These are phyloP conservation scores for Aspergillus puulaauensis DNA, from an alignment of 2,329 filamentous ascomycete species.

Conservation along the genomic window DNA sequence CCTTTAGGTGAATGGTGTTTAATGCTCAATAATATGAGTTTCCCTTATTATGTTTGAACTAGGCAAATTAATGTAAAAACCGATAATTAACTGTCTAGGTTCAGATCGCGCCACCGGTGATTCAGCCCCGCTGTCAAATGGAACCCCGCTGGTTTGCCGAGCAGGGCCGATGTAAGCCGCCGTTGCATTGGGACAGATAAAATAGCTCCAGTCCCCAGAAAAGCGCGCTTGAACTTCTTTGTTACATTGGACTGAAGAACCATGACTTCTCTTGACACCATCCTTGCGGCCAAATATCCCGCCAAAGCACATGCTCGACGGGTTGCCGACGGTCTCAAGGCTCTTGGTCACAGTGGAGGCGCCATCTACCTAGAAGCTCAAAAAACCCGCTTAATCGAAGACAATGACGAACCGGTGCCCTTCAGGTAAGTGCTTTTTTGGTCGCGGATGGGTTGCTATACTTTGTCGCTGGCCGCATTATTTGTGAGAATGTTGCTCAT, in stretches of 20 bases:
- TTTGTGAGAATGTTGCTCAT: slow-evolving; percentile 2
- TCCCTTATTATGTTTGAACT: neutral
- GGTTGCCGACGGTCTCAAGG: slow-evolving; percentile 75
- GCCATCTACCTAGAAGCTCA: slow-evolving; percentile 87
- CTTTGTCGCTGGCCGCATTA: neutral
- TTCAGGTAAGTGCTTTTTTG: slow-evolving; percentile 61
- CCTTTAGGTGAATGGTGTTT: slow-evolving; percentile 6
- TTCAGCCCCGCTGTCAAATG: neutral
- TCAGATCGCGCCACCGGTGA: neutral
- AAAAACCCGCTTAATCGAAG: slow-evolving; percentile 77
- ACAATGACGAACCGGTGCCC: slow-evolving; percentile 78
- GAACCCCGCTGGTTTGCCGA: neutral
- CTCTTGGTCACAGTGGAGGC: slow-evolving; percentile 65
- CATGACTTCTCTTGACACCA: slow-evolving; percentile 36
- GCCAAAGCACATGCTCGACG: slow-evolving; percentile 82
- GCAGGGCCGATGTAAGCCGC: neutral
- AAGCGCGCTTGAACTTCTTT: neutral
- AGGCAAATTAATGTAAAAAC: neutral
- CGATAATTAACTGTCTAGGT: neutral
- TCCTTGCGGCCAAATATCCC: slow-evolving; percentile 65
- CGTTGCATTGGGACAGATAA: slow-evolving; percentile 4
- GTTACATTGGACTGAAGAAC: slow-evolving; percentile 1
- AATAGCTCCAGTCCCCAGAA: neutral
- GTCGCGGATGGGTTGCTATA: neutral
- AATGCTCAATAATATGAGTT: neutral